Evolutionary conservation across 129 eudicot species (phyloP).

Genomic region (Cynara cardunculus): DNA sequence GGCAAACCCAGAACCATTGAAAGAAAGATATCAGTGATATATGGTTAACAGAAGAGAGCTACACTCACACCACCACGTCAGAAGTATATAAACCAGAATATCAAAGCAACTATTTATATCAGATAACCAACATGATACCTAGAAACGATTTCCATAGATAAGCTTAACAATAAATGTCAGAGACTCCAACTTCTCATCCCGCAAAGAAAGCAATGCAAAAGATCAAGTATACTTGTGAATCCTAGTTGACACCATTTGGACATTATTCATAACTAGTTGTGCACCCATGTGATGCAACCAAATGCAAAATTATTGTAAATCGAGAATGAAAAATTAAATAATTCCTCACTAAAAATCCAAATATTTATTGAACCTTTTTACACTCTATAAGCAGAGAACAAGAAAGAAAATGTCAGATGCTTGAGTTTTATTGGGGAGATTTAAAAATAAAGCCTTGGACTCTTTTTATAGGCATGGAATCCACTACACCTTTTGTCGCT

Average conservation of each 20-base stretch:
- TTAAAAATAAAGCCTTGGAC: neutral
- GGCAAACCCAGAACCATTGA: neutral
- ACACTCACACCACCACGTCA: conserved; percentile 2
- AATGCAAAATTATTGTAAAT: neutral
- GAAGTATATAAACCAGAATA: neutral
- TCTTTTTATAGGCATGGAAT: neutral
- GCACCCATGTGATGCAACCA: neutral
- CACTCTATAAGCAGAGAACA: neutral
- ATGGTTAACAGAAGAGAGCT: neutral
- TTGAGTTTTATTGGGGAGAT: neutral
- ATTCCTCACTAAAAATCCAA: neutral
- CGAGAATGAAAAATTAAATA: neutral
- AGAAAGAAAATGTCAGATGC: neutral
- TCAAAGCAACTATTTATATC: neutral
- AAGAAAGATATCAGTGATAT: neutral
- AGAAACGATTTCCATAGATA: conserved; percentile 7
- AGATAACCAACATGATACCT: neutral
- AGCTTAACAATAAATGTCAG: neutral
- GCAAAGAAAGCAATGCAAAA: neutral
- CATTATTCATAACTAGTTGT: neutral
- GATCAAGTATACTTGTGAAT: neutral
- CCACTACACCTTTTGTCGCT: neutral
- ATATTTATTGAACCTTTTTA: neutral
- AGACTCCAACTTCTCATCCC: neutral
- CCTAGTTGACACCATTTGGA: neutral